Conservation (phyloP, 2,329 filamentous ascomycete genomes). For the Calonectria fujianensis region DNA sequence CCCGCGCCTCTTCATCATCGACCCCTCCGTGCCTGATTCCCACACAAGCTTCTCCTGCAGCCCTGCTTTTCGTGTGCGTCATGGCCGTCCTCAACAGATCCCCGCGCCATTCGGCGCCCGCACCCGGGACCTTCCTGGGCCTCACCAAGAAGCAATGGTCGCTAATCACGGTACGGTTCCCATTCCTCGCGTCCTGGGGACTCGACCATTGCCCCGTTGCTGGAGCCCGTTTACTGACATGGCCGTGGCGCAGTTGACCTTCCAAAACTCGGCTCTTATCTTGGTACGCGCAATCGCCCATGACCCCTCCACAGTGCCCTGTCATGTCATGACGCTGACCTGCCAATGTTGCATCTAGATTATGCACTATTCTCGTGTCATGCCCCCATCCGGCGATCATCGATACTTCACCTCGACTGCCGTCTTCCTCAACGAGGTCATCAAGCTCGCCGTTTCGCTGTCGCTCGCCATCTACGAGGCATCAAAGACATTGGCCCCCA, state of each 20-base stretch:
- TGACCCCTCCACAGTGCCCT: constrained; percentile 62
- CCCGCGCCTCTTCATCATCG: constrained; percentile 13
- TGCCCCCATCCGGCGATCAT: constrained; percentile 88
- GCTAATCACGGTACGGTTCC: constrained; percentile 46
- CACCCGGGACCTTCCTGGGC: constrained; percentile 47
- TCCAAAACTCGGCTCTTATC: constrained; percentile 85
- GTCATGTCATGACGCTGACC: constrained; percentile 76
- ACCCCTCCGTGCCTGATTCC: neutral
- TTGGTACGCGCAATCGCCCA: constrained; percentile 69
- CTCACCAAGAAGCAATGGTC: constrained; percentile 55
- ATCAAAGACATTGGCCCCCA: constrained; percentile 84
- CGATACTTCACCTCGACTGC: constrained; percentile 96
- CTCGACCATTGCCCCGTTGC: neutral
- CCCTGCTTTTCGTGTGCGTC: constrained; percentile 32
- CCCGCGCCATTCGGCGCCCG: constrained; percentile 35
- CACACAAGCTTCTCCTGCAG: constrained; percentile 30
- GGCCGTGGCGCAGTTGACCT: constrained; percentile 76
- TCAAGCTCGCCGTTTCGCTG: constrained; percentile 91
- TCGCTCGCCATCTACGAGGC: constrained; percentile 93
- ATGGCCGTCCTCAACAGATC: constrained; percentile 52
- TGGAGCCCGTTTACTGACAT: constrained; percentile 39
- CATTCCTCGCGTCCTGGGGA: neutral
- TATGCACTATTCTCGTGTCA: constrained; percentile 95
- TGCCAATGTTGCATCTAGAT: constrained; percentile 71
- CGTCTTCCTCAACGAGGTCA: constrained; percentile 93